Percentiles rank a stretch among this genome's conserved stretches.
These are phyloP conservation scores for Acacia acuminata DNA, from an alignment of 306 rosid species.

Conservation along the genomic window DNA sequence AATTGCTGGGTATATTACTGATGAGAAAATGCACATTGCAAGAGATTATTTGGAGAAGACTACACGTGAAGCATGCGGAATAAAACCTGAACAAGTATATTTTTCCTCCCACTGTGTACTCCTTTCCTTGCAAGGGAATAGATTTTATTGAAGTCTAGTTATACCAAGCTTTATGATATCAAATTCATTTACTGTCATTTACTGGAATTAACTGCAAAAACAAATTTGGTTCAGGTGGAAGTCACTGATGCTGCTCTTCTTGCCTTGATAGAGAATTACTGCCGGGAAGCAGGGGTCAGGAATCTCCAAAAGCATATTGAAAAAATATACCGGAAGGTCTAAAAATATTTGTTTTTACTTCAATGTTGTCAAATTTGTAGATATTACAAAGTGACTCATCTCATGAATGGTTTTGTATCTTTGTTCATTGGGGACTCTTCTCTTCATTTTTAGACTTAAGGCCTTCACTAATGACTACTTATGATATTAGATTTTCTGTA, in stretches of 20 bases:
- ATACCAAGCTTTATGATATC: slow-evolving; percentile 19
- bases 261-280: slow-evolving; percentile 81
- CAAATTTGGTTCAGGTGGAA: slow-evolving; percentile 64
- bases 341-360: slow-evolving; percentile 18
- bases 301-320: slow-evolving; percentile 97
- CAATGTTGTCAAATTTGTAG: slow-evolving; percentile 2
- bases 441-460: background rate
- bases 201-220: slow-evolving; percentile 18
- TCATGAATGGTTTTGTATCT: slow-evolving; percentile 18
- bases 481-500: slow-evolving; percentile 27
- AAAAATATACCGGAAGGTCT: slow-evolving; percentile 92
- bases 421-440: background rate
- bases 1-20: slow-evolving; percentile 94
- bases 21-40: slow-evolving; percentile 98
- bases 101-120: slow-evolving; percentile 15
- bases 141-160: background rate
- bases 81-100: slow-evolving; percentile 77
- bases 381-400: background rate
- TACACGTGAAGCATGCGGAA: slow-evolving; percentile 94
- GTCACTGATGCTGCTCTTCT: slow-evolving; percentile 89
- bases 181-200: background rate
- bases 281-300: slow-evolving; percentile 91
- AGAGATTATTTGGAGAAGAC: slow-evolving; percentile 94
- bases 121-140: slow-evolving; percentile 23
- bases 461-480: background rate